These are phyloP conservation scores for Fusarium sp. DNA, from an alignment of 2,329 filamentous ascomycete genomes.

Conservation along the genomic window DNA sequence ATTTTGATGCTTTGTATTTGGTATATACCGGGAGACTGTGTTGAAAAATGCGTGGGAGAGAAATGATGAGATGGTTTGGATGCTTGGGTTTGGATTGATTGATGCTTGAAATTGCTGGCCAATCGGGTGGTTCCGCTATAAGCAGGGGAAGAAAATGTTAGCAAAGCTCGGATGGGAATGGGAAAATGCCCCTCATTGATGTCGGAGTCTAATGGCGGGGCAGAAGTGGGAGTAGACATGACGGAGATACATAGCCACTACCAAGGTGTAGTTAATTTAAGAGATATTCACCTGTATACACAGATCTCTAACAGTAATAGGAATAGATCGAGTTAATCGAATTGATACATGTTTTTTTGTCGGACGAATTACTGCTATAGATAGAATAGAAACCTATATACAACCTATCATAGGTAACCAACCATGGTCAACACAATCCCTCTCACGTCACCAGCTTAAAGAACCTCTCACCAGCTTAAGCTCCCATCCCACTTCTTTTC, in stretches of 20 bases:
- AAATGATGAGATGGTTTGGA: slow-evolving; percentile 21
- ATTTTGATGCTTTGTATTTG: slow-evolving; percentile 37
- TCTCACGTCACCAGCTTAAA: slow-evolving; percentile 17
- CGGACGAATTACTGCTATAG: not conserved
- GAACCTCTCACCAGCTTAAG: slow-evolving; percentile 6
- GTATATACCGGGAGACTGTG: not conserved
- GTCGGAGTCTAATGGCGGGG: slow-evolving; percentile 36
- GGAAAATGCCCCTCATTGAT: slow-evolving; percentile 39
- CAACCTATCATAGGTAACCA: slow-evolving; percentile 6
- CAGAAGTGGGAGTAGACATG: slow-evolving; percentile 6
- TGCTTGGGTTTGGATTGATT: slow-evolving; percentile 16
- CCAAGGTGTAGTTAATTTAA: not conserved
- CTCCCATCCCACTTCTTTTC: slow-evolving; percentile 31
- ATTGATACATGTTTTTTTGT: not conserved
- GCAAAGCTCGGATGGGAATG: not conserved
- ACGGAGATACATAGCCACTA: not conserved
- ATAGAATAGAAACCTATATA: not conserved
- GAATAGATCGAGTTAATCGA: not conserved
- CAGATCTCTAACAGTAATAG: not conserved
- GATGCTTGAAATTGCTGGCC: slow-evolving; percentile 27
- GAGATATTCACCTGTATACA: not conserved
- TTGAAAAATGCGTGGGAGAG: not conserved
- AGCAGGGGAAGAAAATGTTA: slow-evolving; percentile 35
- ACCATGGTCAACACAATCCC: slow-evolving; percentile 4
- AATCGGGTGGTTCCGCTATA: slow-evolving; percentile 30